Base-by-base conservation (phyloP, 2,329 filamentous ascomycete genomes). In the Orbilia ellipsospora region DNA sequence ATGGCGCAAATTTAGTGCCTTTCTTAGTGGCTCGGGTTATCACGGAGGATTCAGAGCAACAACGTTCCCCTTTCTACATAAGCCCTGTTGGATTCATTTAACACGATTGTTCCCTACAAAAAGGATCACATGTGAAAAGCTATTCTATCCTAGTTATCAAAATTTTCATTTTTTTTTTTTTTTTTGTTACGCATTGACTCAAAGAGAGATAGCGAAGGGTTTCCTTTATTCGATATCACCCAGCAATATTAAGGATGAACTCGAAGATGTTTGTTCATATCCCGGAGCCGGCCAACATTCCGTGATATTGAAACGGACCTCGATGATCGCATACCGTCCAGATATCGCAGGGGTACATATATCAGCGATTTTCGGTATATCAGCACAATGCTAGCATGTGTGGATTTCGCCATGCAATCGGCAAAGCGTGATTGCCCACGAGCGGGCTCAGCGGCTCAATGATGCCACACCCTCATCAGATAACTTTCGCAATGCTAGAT, bases 1-100 rank as follows among this genome's bases (percentile, higher is more conserved):
- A 75, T 75, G 60, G 64, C 72, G 72, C 72, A 75, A 69, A 75
- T 44, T 68, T 65, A 63, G 48, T 64, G 57, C 26, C 64, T 69
- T 40, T 65, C 44, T 36, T 65, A 36, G 56, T 57, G 57, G 51
- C 54, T 75, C 72, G 72, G 72, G 72, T 69, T 50, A 75, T 69
- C 72, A 75, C 72, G 72, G 72, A 75, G 72, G 20, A 75, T 16
- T 55, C 26, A 23, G 28, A 61, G 31, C 51, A 55, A 51, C 55
- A 56, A 63, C 15, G 48, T 52, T 56, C 56, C 44, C 62, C 48
- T 60, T 26, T 36, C 31, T 36, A 36, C 5, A 28, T 55, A 57
- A 60, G 62, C 55, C 56, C 55, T 73, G 61, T 73, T 73, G 45
- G 54, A 65, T 56, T 59, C 18, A 62, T 44, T 40, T 15, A 51